Evolutionary conservation across 768 basidiomycete genomes (phyloP).

Genomic region (Neoboletus brunneissimus): DNA sequence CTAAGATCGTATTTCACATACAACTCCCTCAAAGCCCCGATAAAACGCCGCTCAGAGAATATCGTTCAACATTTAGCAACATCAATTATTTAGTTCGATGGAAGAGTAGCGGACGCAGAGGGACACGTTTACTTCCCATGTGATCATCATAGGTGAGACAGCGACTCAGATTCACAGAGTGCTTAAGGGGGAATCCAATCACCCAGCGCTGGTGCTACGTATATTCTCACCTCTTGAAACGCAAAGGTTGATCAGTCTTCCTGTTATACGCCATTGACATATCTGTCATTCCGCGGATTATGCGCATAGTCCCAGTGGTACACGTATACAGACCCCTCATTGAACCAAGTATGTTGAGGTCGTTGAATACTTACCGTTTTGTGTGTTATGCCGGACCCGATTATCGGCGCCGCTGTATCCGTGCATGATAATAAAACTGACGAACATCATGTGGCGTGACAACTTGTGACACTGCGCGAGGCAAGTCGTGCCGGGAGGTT

Average conservation of each 20-base stretch:
- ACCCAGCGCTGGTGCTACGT: neutral
- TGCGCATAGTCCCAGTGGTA: neutral
- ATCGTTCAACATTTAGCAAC: neutral
- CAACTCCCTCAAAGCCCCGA: neutral
- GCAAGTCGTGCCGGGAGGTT: no score
- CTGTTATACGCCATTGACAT: neutral
- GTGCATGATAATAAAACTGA: no score
- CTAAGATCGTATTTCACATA: neutral
- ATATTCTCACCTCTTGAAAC: conserved; percentile 7
- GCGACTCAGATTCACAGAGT: neutral
- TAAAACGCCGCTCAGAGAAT: neutral
- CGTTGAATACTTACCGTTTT: neutral
- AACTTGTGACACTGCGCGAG: no score
- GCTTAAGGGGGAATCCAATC: neutral
- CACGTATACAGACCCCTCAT: neutral
- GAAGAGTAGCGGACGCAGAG: neutral
- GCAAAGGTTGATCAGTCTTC: conserved; percentile 1
- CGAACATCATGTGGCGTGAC: no score
- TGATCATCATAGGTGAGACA: neutral
- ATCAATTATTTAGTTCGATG: neutral
- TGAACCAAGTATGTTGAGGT: neutral
- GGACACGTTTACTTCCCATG: neutral
- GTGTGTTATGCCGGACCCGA: conserved; percentile 3
- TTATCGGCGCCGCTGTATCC: conserved; percentile 7
- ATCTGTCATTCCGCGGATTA: conserved; percentile 2